Evolutionary conservation across 2,329 filamentous ascomycete species (phyloP), one percentile per base, ranked within the genome.

Genomic region (Trichoderma gracile): DNA sequence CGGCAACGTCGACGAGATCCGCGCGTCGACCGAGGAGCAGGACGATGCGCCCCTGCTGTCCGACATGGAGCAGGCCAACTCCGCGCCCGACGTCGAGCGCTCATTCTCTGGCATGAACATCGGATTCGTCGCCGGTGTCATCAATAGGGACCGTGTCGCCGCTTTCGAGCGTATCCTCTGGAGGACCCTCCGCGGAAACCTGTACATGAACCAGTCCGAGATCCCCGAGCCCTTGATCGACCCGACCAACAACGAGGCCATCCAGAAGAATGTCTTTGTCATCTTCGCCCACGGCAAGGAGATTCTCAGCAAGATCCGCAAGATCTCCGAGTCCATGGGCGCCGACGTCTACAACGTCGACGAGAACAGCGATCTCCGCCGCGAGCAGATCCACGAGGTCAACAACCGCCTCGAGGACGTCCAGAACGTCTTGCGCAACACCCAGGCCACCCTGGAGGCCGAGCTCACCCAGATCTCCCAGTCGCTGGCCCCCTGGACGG

Each of bases 141-240:
- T 99, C 71, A 87, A 91, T 43, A 88, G 95, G 62, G 94, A 98
- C 74, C 89, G 94, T 57, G 94, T 99, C 66, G 93, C 89, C 15
- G 91, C 94, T 27, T 99, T 99, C 75, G 96, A 99, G 81, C 90
- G 95, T 66, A 99, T 99, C 71, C 84, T 99, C 58, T 99, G 95
- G 95, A 88, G 95, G 73, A 97, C 96, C 0, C 86, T 99, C 47
- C 92, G 95, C 77, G 95, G 95, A 73, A 99, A 99, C 78, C 82
- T 99, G 68, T 99, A 98, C 84, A 99, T 99, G 95, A 99, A 99
- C 80, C 96, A 99, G 82, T 94, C 94, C 46, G 95, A 99, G 82
- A 99, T 99, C 67, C 89, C 93, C 8, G 94, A 99, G 76, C 88
- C 92, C 43, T 89, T 99, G 71, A 84, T 97, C 75, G 92, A 99